These are phyloP conservation scores for Penicillium sp. DNA, from an alignment of 2,329 filamentous ascomycete genomes.

Conservation along the genomic window DNA sequence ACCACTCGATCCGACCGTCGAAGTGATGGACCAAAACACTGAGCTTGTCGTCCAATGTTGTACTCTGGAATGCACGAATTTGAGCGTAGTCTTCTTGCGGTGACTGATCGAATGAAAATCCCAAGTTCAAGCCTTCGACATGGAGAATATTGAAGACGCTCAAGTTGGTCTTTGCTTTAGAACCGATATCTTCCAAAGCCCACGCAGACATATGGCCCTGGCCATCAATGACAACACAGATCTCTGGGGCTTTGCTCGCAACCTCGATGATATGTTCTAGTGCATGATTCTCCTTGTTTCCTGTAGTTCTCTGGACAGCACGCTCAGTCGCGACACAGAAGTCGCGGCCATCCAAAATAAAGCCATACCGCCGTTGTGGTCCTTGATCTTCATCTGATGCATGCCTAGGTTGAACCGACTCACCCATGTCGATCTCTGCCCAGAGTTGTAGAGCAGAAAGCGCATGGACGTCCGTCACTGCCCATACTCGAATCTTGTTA, in stretches of 20 bases:
- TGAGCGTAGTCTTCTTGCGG: conserved; percentile 59
- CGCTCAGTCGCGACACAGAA: conserved; percentile 74
- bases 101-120: conserved; percentile 33
- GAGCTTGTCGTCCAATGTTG: conserved; percentile 60
- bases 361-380: conserved; percentile 61
- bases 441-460: conserved; percentile 74
- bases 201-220: conserved; percentile 84
- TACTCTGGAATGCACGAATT: conserved; percentile 69
- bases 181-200: conserved; percentile 83
- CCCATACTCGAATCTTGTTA: conserved; percentile 78
- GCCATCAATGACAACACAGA: conserved; percentile 83
- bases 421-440: conserved; percentile 72
- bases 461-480: conserved; percentile 68
- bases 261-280: conserved; percentile 83
- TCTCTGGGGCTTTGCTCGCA: conserved; percentile 79
- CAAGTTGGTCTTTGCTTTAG: conserved; percentile 62
- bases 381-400: conserved; percentile 40
- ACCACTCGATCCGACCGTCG: conserved; percentile 78
- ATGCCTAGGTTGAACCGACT: conserved; percentile 62
- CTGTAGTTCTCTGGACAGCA: conserved; percentile 64
- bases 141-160: conserved; percentile 85
- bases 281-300: conserved; percentile 64
- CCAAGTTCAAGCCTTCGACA: conserved; percentile 58
- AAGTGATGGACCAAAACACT: conserved; percentile 79
- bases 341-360: conserved; percentile 78